Conservation (phyloP, 257 asterid genomes). For the Coffea eugenioides region DNA sequence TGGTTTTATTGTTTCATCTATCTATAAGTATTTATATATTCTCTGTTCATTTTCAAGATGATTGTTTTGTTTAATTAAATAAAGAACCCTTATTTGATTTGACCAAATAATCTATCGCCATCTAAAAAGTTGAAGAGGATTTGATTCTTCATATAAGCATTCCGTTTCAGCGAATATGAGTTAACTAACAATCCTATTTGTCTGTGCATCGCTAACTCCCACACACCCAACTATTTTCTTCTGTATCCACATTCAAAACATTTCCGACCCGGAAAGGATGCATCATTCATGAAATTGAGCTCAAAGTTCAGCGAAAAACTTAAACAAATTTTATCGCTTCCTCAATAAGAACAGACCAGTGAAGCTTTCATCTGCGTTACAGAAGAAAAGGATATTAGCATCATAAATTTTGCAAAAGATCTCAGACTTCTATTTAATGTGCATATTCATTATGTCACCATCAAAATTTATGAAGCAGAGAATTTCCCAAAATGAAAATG, state of each 20-base stretch:
- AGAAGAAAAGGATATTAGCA: not conserved
- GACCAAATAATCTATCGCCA: too few species aligned
- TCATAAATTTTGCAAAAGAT: not conserved
- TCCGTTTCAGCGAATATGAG: not conserved
- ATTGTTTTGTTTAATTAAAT: too few species aligned
- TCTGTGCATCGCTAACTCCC: not conserved
- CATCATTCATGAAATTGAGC: not conserved
- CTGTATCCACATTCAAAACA: not conserved
- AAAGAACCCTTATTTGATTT: too few species aligned
- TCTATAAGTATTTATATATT: too few species aligned
- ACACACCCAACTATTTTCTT: not conserved
- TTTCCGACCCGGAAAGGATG: not conserved
- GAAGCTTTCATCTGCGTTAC: not conserved
- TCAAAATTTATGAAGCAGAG: not conserved
- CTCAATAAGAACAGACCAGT: not conserved
- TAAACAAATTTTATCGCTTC: not conserved
- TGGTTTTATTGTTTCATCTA: too few species aligned
- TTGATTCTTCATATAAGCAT: not conserved
- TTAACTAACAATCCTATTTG: not conserved
- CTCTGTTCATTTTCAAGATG: too few species aligned
- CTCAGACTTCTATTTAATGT: slow-evolving; percentile 7
- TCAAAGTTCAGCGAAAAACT: not conserved
- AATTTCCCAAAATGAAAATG: not conserved
- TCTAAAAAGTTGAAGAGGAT: not conserved
- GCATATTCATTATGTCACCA: not conserved